Evolutionary conservation across 2,329 filamentous ascomycete species (phyloP).

Genomic region (Thyridium curvatum): DNA sequence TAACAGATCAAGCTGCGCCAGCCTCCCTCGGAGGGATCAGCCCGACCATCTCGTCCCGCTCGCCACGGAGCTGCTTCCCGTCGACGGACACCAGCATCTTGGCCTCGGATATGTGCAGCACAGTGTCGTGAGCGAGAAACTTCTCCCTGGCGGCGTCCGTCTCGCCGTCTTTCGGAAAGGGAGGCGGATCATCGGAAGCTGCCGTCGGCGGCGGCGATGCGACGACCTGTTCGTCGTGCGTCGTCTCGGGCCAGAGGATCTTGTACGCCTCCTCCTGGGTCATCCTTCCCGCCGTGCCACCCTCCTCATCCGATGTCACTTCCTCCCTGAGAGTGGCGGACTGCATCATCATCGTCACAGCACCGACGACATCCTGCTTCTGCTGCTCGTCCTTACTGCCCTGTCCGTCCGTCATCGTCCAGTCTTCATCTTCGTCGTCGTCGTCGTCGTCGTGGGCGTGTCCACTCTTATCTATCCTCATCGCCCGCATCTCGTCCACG

Average conservation of each 20-base stretch:
- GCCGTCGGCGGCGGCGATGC: too few relatives aligned
- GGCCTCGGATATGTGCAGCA: neutral
- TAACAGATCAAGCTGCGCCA: neutral
- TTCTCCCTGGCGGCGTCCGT: neutral
- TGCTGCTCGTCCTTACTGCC: too few relatives aligned
- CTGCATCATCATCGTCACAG: too few relatives aligned
- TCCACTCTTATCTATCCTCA: constrained; percentile 11
- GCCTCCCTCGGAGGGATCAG: neutral
- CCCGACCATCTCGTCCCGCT: neutral
- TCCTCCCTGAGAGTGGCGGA: too few relatives aligned
- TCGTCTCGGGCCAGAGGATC: neutral
- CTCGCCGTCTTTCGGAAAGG: neutral
- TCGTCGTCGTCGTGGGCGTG: constrained; percentile 5
- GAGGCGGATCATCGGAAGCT: neutral
- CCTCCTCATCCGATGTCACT: too few relatives aligned
- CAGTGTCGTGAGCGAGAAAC: neutral
- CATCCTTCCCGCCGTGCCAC: neutral
- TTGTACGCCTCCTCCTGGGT: neutral
- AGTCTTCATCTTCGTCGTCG: constrained; percentile 2
- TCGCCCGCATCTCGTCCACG: constrained; percentile 22
- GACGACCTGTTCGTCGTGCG: neutral
- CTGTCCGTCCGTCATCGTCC: constrained; percentile 23
- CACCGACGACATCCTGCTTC: too few relatives aligned
- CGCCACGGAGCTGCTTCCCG: constrained; percentile 1
- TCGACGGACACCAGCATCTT: constrained; percentile 1